These are phyloP conservation scores for Colletotrichum sp. DNA, from an alignment of 2,329 filamentous ascomycete genomes.

Conservation along the genomic window DNA sequence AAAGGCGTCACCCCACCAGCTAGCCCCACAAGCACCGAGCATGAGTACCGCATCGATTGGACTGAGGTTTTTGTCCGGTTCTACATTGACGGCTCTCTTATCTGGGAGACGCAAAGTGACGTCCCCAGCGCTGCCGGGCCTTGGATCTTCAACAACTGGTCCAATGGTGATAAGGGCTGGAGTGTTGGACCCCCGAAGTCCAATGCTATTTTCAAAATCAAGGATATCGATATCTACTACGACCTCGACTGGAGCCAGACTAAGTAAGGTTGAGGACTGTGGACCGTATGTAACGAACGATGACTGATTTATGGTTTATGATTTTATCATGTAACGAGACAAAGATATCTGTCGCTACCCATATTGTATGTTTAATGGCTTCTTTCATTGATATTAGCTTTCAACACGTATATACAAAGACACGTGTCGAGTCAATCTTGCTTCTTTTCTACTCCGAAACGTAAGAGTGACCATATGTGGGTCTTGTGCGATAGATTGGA, in stretches of 20 bases:
- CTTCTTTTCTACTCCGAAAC: accelerated
- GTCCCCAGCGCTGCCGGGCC: slow-evolving; percentile 27
- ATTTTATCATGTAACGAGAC: background rate
- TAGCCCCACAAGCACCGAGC: slow-evolving; percentile 28
- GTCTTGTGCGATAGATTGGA: accelerated
- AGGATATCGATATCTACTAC: slow-evolving; percentile 28
- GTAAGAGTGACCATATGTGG: accelerated
- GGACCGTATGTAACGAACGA: background rate
- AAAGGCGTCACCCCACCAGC: slow-evolving; percentile 20
- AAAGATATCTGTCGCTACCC: background rate
- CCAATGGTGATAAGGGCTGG: slow-evolving; percentile 32
- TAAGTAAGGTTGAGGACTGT: background rate
- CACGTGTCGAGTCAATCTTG: accelerated
- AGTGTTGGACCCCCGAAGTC: slow-evolving; percentile 28
- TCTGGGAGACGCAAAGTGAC: slow-evolving; percentile 28
- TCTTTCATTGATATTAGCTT: background rate
- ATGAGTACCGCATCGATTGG: slow-evolving; percentile 36
- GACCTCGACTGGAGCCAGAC: slow-evolving; percentile 23
- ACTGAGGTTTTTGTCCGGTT: slow-evolving; percentile 25
- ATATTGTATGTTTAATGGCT: background rate
- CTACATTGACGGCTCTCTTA: slow-evolving; percentile 28
- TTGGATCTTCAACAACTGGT: slow-evolving; percentile 37
- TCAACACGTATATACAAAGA: background rate
- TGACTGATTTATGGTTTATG: background rate
- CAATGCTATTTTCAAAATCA: slow-evolving; percentile 21